phyloP scores from a whole-genome alignment of 1,284 basidiomycete genomes.

The Anthracocystis panici-leucophaei region DNA sequence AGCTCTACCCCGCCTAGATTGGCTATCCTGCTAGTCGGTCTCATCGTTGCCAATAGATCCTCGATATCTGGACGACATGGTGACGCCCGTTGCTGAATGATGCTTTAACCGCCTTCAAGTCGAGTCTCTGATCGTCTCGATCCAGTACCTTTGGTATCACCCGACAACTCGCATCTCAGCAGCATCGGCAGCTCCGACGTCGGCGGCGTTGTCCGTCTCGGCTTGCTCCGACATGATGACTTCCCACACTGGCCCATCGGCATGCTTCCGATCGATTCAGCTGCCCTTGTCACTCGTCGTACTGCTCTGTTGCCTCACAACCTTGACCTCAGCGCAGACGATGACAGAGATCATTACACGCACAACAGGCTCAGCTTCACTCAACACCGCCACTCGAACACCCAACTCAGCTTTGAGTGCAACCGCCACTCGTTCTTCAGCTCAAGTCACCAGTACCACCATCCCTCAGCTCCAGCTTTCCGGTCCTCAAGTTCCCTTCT shows the following conservation, averaged over 20 bases:
- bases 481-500: slow-evolving; percentile 45
- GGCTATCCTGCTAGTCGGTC: neutral
- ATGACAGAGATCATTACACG: slow-evolving; percentile 32
- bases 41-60: too few relatives aligned
- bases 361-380: slow-evolving; percentile 46
- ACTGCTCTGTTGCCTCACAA: slow-evolving; percentile 5
- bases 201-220: neutral
- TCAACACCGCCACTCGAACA: slow-evolving; percentile 37
- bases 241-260: slow-evolving; percentile 14
- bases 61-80: slow-evolving; percentile 3
- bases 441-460: slow-evolving; percentile 42
- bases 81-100: neutral
- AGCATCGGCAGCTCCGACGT: neutral
- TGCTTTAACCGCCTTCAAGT: slow-evolving; percentile 4
- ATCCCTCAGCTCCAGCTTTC: slow-evolving; percentile 47
- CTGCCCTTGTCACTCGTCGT: neutral
- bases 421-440: slow-evolving; percentile 15
- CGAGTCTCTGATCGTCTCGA: neutral
- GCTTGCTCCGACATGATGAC: slow-evolving; percentile 13
- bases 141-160: neutral
- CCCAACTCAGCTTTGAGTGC: slow-evolving; percentile 2
- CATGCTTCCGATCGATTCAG: slow-evolving; percentile 7
- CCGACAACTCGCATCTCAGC: neutral
- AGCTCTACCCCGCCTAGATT: neutral
- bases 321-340: slow-evolving; percentile 24